A percentile compares a stretch with the other conserved stretches of the same genome.
Conservation (phyloP, 2,329 filamentous ascomycete species). For the Aspergillus oerlinghausenensis region DNA sequence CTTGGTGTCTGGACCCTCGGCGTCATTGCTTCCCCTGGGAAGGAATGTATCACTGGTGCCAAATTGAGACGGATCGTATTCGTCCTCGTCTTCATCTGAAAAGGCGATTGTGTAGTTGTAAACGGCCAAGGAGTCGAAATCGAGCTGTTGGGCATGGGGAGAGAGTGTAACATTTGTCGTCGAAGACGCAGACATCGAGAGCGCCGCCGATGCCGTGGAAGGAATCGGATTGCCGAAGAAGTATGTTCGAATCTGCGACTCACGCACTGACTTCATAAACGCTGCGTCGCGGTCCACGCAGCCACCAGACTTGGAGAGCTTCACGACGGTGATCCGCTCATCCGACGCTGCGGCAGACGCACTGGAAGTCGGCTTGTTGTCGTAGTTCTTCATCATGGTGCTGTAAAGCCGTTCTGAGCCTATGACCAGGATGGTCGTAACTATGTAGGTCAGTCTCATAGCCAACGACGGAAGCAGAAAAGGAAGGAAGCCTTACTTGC, state of each 20-base stretch:
- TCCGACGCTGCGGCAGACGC: slow-evolving; percentile 46
- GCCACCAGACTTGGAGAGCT: slow-evolving; percentile 79
- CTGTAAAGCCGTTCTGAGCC: slow-evolving; percentile 72
- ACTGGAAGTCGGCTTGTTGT: slow-evolving; percentile 44
- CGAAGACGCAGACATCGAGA: slow-evolving; percentile 31
- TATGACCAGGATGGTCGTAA: slow-evolving; percentile 77
- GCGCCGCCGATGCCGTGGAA: slow-evolving; percentile 32
- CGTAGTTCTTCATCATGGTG: slow-evolving; percentile 68
- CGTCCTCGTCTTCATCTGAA: slow-evolving; percentile 47
- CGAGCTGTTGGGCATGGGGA: slow-evolving; percentile 80
- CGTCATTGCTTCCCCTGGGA: slow-evolving; percentile 28
- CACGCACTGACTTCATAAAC: slow-evolving; percentile 69
- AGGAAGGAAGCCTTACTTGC: slow-evolving; percentile 46
- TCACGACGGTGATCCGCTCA: slow-evolving; percentile 69
- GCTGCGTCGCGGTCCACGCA: slow-evolving; percentile 69
- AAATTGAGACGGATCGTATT: slow-evolving; percentile 36
- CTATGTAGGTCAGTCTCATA: slow-evolving; percentile 31
- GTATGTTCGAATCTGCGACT: slow-evolving; percentile 80
- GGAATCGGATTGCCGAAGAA: slow-evolving; percentile 73
- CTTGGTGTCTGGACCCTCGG: slow-evolving; percentile 13
- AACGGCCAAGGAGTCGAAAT: slow-evolving; percentile 69
- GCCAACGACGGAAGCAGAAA: not conserved
- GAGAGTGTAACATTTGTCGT: slow-evolving; percentile 66
- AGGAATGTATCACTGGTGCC: slow-evolving; percentile 31
- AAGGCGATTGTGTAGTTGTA: slow-evolving; percentile 64